A percentile compares a stretch with the other conserved stretches of the same genome.
Conservation (phyloP, 2,329 filamentous ascomycete species). For the Didymella exigua region DNA sequence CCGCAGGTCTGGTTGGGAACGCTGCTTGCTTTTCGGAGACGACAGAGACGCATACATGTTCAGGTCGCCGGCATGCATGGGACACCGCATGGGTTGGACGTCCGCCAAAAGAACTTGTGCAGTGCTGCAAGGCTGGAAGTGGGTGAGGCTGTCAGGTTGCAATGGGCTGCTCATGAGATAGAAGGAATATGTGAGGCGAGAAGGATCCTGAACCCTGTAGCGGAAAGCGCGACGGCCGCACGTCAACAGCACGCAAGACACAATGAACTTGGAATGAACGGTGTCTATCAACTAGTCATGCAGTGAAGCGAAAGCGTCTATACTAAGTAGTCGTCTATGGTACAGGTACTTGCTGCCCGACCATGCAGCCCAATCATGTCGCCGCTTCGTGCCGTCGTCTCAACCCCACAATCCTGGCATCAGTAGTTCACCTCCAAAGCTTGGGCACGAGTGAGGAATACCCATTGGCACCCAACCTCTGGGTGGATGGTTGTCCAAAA, state of each 20-base stretch:
- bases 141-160: slow-evolving; percentile 4
- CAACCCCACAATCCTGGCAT: slow-evolving; percentile 28
- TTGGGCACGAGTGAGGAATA: slow-evolving; percentile 21
- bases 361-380: slow-evolving; percentile 23
- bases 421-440: slow-evolving; percentile 24
- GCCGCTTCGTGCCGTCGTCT: slow-evolving; percentile 14
- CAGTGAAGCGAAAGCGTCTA: slow-evolving; percentile 27
- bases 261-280: neutral
- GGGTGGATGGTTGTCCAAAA: slow-evolving; percentile 11
- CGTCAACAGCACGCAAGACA: neutral
- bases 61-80: slow-evolving; percentile 9
- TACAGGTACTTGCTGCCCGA: slow-evolving; percentile 36
- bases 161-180: neutral
- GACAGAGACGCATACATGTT: slow-evolving; percentile 7
- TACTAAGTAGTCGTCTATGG: slow-evolving; percentile 25
- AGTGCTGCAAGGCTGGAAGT: neutral
- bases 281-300: slow-evolving; percentile 3
- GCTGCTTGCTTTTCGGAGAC: slow-evolving; percentile 8
- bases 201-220: slow-evolving; percentile 16
- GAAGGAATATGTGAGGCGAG: slow-evolving; percentile 11
- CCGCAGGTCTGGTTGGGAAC: slow-evolving; percentile 8
- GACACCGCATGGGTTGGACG: neutral
- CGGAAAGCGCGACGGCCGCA: slow-evolving; percentile 5
- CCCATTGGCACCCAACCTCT: slow-evolving; percentile 31
- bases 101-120: neutral